Evolutionary conservation across 2,329 filamentous ascomycete genomes (phyloP), one percentile per base, ranked within the genome.

Genomic region (Diplodia scrobiculata): DNA sequence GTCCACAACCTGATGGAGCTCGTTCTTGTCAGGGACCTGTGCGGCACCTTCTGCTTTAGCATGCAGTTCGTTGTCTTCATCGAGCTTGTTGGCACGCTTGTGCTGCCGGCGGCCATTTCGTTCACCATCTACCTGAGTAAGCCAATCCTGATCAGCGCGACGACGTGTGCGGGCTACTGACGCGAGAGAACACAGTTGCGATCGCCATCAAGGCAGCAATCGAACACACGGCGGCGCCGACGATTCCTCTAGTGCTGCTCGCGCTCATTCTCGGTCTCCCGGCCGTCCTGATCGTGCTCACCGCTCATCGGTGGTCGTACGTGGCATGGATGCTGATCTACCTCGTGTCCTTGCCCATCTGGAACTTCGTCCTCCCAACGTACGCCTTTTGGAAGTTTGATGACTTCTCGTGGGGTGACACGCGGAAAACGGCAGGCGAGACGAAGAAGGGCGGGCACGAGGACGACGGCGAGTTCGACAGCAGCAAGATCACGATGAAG

Each of bases 351-450:
- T 87, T 99, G 1, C 96, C 96, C 0, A 86, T 99, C 67, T 99
- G 95, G 95, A 99, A 99, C 79, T 97, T 99, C 77, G 84, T 99
- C 45, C 87, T 99, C 9, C 95, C 95, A 0, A 87, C 87, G 7
- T 99, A 99, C 76, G 90, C 95, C 2, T 99, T 94, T 83, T 99
- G 95, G 95, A 98, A 99, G 81, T 99, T 99, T 77, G 95, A 99
- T 77, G 95, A 99, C 82, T 99, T 99, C 83, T 96, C 91, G 66
- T 99, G 95, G 95, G 95, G 95, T 74, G 96, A 99, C 70, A 99
- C 95, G 65, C 88, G 95, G 68, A 96, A 98, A 86, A 97, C 94
- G 48, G 91, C 89, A 0, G 93, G 93, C 32, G 94, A 97, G 81
- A 89, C 87, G 14, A 93, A 94, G 83, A 95, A 94, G 80, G 91